These are phyloP conservation scores for Leccinum uliginosum DNA, from an alignment of 768 basidiomycete genomes.

Conservation along the genomic window DNA sequence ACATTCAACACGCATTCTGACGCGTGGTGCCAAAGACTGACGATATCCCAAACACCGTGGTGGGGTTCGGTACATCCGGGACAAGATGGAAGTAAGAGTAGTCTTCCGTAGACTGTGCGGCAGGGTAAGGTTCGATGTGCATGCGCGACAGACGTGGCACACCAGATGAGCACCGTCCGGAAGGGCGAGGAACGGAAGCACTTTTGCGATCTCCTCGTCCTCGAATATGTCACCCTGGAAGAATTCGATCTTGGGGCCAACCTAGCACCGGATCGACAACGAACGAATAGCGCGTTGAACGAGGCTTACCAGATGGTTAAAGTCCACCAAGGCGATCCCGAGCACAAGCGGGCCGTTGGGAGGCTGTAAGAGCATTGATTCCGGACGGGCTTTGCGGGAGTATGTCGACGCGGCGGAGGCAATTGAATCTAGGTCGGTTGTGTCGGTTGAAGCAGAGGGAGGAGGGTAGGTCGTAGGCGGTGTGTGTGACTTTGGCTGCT, in stretches of 20 bases:
- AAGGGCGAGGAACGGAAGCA: constrained; percentile 91
- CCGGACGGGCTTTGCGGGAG: constrained; percentile 68
- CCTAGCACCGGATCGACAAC: constrained; percentile 39
- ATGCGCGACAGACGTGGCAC: constrained; percentile 4
- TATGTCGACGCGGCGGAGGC: constrained; percentile 56
- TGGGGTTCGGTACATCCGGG: constrained; percentile 61
- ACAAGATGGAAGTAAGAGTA: constrained; percentile 96
- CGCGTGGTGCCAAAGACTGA: constrained; percentile 27
- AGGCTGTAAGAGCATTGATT: constrained; percentile 67
- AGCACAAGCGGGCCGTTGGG: constrained; percentile 59
- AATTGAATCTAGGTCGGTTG: constrained; percentile 53
- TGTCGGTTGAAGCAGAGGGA: constrained; percentile 34
- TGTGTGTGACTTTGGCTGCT: constrained; percentile 33
- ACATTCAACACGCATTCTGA: constrained; percentile 1
- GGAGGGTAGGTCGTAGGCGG: constrained; percentile 44
- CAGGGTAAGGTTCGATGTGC: constrained; percentile 7
- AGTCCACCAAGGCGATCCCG: constrained; percentile 90
- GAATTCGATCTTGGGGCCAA: constrained; percentile 91
- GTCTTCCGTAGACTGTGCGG: constrained; percentile 54
- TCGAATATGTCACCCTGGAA: constrained; percentile 73
- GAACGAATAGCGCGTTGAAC: constrained; percentile 3
- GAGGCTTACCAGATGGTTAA: constrained; percentile 78
- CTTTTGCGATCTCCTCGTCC: constrained; percentile 79
- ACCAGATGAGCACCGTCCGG: constrained; percentile 97
- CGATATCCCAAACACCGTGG: constrained; percentile 96